These are phyloP conservation scores for Pezicula radicicola DNA, from an alignment of 2,329 filamentous ascomycete genomes.

Conservation along the genomic window DNA sequence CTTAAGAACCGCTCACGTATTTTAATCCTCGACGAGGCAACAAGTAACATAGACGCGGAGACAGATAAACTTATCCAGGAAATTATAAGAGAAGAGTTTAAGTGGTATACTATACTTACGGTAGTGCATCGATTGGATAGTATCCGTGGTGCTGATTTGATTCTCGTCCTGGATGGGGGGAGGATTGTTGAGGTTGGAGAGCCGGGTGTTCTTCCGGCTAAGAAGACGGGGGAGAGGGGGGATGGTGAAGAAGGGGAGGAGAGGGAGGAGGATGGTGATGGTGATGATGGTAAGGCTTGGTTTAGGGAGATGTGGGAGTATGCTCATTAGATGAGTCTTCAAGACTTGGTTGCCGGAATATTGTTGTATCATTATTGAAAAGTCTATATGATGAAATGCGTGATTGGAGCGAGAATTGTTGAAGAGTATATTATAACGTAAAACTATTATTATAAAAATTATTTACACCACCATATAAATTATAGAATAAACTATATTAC, in stretches of 20 bases:
- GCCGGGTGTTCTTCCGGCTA: slow-evolving; percentile 67
- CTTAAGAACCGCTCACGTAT: slow-evolving; percentile 45
- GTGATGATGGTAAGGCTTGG: neutral
- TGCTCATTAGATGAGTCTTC: neutral
- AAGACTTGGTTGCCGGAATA: no score
- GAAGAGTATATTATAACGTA: no score
- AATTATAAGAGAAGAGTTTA: slow-evolving; percentile 75
- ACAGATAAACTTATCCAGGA: slow-evolving; percentile 88
- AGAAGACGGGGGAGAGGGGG: slow-evolving; percentile 31
- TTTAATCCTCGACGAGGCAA: slow-evolving; percentile 58
- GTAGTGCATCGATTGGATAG: slow-evolving; percentile 88
- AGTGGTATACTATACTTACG: slow-evolving; percentile 82
- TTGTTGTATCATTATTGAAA: no score
- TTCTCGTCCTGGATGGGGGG: slow-evolving; percentile 72
- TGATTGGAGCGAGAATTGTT: no score
- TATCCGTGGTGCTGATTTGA: slow-evolving; percentile 85
- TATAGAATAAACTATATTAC: no score
- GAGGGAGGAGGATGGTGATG: neutral
- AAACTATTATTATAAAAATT: no score
- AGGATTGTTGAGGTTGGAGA: slow-evolving; percentile 71
- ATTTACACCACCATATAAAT: no score
- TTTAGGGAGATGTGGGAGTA: slow-evolving; percentile 3
- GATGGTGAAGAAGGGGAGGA: neutral
- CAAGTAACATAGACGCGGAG: slow-evolving; percentile 69
- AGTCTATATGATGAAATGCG: no score